Conservation (phyloP, 176 grass and related monocot genomes). For the Paspalum vaginatum region DNA sequence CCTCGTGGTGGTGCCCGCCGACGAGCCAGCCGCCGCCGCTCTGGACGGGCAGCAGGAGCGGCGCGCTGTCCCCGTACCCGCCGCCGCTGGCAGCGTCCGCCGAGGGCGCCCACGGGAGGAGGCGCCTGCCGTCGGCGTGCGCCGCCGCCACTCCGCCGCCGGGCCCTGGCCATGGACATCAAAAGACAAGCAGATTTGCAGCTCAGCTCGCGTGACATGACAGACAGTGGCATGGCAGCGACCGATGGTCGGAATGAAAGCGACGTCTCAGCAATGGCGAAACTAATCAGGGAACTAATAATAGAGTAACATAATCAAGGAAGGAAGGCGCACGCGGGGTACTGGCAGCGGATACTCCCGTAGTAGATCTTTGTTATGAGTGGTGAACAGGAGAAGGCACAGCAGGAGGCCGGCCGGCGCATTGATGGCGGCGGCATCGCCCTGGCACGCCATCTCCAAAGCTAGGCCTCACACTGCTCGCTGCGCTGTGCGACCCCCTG, state of each 20-base stretch:
- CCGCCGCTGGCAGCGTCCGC: slow-evolving; percentile 2
- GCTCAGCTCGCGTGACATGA: too few species aligned
- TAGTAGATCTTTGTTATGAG: neutral
- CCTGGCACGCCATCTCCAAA: slow-evolving; percentile 21
- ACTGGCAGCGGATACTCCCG: too few species aligned
- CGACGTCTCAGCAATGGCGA: too few species aligned
- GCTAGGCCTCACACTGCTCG: slow-evolving; percentile 17
- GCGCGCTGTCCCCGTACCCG: slow-evolving; percentile 13
- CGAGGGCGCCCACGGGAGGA: slow-evolving; percentile 12
- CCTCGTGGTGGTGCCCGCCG: neutral
- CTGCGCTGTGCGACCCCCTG: slow-evolving; percentile 1
- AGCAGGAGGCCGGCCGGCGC: neutral
- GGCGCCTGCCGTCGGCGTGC: neutral
- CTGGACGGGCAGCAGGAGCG: slow-evolving; percentile 9
- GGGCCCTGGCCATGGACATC: slow-evolving; percentile 5
- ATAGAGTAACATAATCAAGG: neutral
- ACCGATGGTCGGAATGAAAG: neutral
- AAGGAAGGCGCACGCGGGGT: neutral
- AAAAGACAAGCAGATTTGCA: neutral
- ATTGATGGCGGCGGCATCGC: slow-evolving; percentile 28
- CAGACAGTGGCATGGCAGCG: neutral
- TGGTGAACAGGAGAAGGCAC: slow-evolving; percentile 10
- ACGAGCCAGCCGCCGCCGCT: slow-evolving; percentile 13
- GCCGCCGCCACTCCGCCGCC: neutral
- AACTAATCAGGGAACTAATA: neutral